Base-by-base conservation (phyloP, 768 basidiomycete genomes). In the Leucocoprinus leucothites region DNA sequence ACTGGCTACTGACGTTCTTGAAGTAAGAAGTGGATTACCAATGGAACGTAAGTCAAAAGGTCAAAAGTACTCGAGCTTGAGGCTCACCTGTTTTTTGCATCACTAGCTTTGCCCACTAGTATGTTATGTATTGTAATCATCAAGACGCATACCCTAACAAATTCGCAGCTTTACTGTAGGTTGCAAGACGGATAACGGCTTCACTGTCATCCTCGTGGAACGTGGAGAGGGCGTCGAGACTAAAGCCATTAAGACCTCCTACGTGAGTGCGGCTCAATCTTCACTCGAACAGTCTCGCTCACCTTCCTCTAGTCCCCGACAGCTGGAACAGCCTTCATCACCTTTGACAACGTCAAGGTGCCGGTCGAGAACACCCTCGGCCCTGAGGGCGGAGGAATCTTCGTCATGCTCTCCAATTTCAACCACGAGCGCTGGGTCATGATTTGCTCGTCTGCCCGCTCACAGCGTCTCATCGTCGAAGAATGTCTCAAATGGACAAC, bases 401-500 rank as follows among this genome's bases (percentile, higher is more conserved):
- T 77, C 57, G 76, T 79, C 46, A 80, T 77, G 68, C 68, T 74
- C 24, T 86, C 84, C 59, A 97, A 97, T 73, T 97, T 96, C 73
- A 96, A 95, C 69, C 93, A 95, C 70, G 94, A 94, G 67, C 86
- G 90, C 65, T 95, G 91, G 92, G 87, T 90, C 51, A 94, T 94
- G 89, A 83, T 81, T 66, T 90, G 89, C 62, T 74, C 81, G 28
- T 84, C 82, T 22, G 84, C 84, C 46, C 78, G 87, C 57, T 70
- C 72, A 51, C 91, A 94, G 61, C 83, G 94, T 28, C 48, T 69
- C 46, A 43, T 58, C 31, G 19, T 55, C 41, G 53, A 50, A 18
- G 48, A 56, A n/a, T 51, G 47, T 26, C n/a, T 52, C 21, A 24
- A 41, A 67, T 98, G 95, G 95, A 79, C 83, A 4, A 82, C 75